Evolutionary conservation across 2,329 filamentous ascomycete species (phyloP).

Genomic region (Fusarium falciforme): DNA sequence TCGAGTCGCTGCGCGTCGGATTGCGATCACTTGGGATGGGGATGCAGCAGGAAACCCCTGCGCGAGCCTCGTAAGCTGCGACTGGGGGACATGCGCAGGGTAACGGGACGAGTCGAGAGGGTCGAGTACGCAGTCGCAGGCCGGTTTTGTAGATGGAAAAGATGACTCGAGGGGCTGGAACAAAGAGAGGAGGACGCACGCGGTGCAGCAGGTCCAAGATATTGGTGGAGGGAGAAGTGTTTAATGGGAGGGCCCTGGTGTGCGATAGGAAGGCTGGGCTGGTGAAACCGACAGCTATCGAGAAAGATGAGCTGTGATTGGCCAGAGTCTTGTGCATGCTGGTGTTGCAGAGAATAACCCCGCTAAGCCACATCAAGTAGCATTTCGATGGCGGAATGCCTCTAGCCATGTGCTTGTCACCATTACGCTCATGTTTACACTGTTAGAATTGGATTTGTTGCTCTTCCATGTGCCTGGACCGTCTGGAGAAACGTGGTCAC

Average conservation of each 20-base stretch:
- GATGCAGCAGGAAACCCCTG: constrained; percentile 37
- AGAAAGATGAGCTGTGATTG: constrained; percentile 33
- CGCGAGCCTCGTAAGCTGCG: constrained; percentile 42
- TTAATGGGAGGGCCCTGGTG: constrained; percentile 5
- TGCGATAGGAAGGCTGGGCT: constrained; percentile 15
- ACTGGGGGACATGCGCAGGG: constrained; percentile 38
- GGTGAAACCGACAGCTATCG: constrained; percentile 40
- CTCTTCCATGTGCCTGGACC: not conserved
- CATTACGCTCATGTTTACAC: not conserved
- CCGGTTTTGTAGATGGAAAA: not conserved
- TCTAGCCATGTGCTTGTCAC: not conserved
- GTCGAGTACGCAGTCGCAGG: not conserved
- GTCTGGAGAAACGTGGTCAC: not conserved
- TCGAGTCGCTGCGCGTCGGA: constrained; percentile 1
- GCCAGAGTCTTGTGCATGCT: constrained; percentile 1
- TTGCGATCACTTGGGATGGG: constrained; percentile 22
- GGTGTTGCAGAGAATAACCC: not conserved
- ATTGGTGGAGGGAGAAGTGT: constrained; percentile 8
- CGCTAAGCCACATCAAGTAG: constrained; percentile 5
- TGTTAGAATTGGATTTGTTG: no score
- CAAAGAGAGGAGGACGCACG: constrained; percentile 5
- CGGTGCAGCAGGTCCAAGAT: constrained; percentile 12
- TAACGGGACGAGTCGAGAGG: not conserved
- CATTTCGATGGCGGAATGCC: not conserved
- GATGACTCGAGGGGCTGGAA: not conserved